Percentiles rank a stretch among this genome's conserved stretches.
Conservation (phyloP, 2,329 filamentous ascomycete species). For the Whalleya microplaca region DNA sequence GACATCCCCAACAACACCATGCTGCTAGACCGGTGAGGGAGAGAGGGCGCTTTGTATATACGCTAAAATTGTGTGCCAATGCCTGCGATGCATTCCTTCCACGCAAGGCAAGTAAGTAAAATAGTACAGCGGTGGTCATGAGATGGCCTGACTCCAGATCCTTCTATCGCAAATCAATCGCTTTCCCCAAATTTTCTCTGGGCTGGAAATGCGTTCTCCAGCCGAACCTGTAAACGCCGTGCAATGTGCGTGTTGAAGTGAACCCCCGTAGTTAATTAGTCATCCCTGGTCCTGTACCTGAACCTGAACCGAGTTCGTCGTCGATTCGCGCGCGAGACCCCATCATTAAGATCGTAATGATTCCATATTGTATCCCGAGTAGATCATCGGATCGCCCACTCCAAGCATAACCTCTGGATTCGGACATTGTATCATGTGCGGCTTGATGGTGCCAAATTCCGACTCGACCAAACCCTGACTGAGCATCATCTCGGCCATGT, state of each 20-base stretch:
- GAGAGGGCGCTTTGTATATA: not conserved
- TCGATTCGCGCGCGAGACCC: too few relatives aligned
- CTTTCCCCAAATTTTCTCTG: not conserved
- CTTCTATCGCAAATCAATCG: not conserved
- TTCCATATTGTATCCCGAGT: constrained; percentile 52
- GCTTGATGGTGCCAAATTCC: constrained; percentile 59
- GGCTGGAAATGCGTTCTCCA: not conserved
- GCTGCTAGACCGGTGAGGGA: not conserved
- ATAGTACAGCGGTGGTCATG: not conserved
- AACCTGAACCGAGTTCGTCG: too few relatives aligned
- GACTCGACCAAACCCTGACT: constrained; percentile 55
- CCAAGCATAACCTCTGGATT: constrained; percentile 61
- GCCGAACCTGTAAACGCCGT: constrained; percentile 2
- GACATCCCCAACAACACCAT: not conserved
- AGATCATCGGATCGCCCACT: constrained; percentile 63
- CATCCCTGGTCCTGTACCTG: not conserved
- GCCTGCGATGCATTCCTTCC: not conserved
- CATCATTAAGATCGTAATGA: constrained; percentile 31
- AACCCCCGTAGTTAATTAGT: constrained; percentile 1
- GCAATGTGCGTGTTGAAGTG: not conserved
- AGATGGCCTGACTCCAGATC: not conserved
- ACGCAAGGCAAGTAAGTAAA: not conserved
- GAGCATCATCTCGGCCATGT: constrained; percentile 51
- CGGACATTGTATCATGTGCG: constrained; percentile 55
- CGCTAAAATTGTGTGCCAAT: not conserved